A percentile compares a stretch with the other conserved stretches of the same genome.
These are phyloP conservation scores for Candida tibetensis DNA, from an alignment of 805 yeast species.

Conservation along the genomic window DNA sequence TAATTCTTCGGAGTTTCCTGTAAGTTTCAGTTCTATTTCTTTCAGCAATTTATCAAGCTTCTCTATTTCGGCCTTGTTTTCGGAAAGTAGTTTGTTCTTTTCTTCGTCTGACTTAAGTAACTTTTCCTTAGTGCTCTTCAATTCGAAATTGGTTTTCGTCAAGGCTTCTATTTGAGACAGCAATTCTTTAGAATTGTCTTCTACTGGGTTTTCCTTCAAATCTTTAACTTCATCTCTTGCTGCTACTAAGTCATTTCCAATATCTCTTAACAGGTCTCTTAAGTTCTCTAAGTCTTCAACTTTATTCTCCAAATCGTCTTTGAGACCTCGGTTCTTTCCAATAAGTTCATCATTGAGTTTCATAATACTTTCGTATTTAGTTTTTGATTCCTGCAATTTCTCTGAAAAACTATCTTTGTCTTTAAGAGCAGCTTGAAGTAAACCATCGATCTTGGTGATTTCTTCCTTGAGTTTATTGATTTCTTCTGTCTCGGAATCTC, in stretches of 20 bases:
- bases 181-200: not conserved
- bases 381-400: constrained; percentile 14
- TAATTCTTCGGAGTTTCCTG: constrained; percentile 10
- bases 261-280: constrained; percentile 69
- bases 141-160: constrained; percentile 7
- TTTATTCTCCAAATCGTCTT: constrained; percentile 37
- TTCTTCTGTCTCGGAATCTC: not conserved
- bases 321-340: constrained; percentile 16
- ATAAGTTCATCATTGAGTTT: constrained; percentile 16
- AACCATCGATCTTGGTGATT: not conserved
- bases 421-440: constrained; percentile 1
- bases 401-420: not conserved
- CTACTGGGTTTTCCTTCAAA: constrained; percentile 10
- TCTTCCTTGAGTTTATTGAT: constrained; percentile 1
- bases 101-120: constrained; percentile 4
- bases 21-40: constrained; percentile 8
- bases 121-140: not conserved
- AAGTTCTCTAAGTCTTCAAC: constrained; percentile 64
- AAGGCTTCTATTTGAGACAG: not conserved
- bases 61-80: constrained; percentile 15
- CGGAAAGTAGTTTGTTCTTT: constrained; percentile 15
- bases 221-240: constrained; percentile 59
- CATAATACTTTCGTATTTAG: constrained; percentile 14
- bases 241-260: constrained; percentile 78
- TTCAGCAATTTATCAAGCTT: constrained; percentile 15